A percentile compares a stretch with the other conserved stretches of the same genome.
phyloP scores from a whole-genome alignment of 139 green algal genomes.

The Chlorella sp. region DNA sequence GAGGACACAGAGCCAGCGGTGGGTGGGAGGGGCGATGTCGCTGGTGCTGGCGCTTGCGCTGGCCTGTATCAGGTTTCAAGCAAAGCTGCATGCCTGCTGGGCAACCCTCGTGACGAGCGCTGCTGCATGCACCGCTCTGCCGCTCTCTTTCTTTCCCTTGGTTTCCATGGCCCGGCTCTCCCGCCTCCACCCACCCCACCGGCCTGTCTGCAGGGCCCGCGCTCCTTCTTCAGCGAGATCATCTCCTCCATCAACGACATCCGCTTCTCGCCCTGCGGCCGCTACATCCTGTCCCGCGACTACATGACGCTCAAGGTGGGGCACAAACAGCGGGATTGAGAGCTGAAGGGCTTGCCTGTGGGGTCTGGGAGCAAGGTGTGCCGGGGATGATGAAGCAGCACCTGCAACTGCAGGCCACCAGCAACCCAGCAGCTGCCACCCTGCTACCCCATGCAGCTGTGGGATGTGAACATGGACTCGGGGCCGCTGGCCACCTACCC shows the following conservation, averaged over 20 bases:
- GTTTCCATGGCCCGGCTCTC: too few species aligned
- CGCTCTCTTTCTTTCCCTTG: too few species aligned
- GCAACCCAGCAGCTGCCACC: too few species aligned
- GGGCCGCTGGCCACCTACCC: constrained; percentile 86
- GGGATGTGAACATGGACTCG: constrained; percentile 94
- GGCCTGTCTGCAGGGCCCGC: constrained; percentile 54
- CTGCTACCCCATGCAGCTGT: constrained; percentile 74
- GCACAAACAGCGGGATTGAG: too few species aligned
- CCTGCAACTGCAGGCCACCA: too few species aligned
- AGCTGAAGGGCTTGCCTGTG: too few species aligned
- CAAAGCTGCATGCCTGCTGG: not conserved
- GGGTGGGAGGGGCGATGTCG: not conserved
- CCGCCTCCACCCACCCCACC: not conserved
- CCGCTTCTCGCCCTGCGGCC: constrained; percentile 89
- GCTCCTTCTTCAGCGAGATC: constrained; percentile 98
- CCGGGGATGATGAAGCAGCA: too few species aligned
- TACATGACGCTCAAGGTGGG: constrained; percentile 96
- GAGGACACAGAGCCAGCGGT: constrained; percentile 72
- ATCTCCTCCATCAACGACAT: constrained; percentile 95
- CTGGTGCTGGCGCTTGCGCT: not conserved
- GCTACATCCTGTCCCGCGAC: constrained; percentile 93
- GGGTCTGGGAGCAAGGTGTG: too few species aligned
- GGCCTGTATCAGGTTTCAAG: not conserved
- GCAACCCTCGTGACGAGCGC: too few species aligned
- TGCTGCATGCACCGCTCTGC: too few species aligned